Evolutionary conservation across 2,329 filamentous ascomycete genomes (phyloP), one percentile per base, ranked within the genome.

Genomic region (Thyridium curvatum): DNA sequence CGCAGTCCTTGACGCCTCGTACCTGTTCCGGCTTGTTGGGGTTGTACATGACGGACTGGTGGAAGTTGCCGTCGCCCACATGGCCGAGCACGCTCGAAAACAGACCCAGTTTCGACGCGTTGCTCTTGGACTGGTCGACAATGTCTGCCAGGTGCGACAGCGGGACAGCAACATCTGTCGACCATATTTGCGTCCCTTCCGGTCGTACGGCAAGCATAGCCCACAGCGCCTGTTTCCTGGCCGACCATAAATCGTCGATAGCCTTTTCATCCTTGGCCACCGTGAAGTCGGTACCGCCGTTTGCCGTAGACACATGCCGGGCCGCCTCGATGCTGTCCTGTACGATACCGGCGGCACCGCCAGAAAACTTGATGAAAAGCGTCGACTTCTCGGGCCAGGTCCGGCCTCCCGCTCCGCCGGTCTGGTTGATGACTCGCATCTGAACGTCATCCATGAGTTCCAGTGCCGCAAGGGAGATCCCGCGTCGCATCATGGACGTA

Each of bases 111-210:
- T 17, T 32, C 9, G 30, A 13, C 3, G 14, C 31, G 17, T 31
- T 32, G 21, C 37, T 34, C 29, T 33, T 34, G n/a, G 21, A 15
- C 13, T 30, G 13, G 8, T 79, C 61, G 35, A 90, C 85, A 39
- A 89, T 82, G 47, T 84, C 77, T 2, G 84, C 77, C 44, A 91
- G 62, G 30, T 71, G 68, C 13, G 79, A 85, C 35, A 90, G 78
- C 0, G 85, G 85, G 1, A 90, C 86, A 0, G 85, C 85, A 15
- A 90, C 85, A 54, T 91, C 86, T 0, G 85, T 91, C 0, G 84
- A 86, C 84, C 84, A 89, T 3, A 83, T 72, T 32, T 69, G 70
- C 46, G 80, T 70, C 3, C 62, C 61, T 40, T 16, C 64, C 60
- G 40, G 67, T 62, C 49, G 69, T 55, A 78, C 64, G 0, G 77